These are phyloP conservation scores for Carex sylvatica DNA, from an alignment of 202 grass and related monocot species.

Conservation along the genomic window DNA sequence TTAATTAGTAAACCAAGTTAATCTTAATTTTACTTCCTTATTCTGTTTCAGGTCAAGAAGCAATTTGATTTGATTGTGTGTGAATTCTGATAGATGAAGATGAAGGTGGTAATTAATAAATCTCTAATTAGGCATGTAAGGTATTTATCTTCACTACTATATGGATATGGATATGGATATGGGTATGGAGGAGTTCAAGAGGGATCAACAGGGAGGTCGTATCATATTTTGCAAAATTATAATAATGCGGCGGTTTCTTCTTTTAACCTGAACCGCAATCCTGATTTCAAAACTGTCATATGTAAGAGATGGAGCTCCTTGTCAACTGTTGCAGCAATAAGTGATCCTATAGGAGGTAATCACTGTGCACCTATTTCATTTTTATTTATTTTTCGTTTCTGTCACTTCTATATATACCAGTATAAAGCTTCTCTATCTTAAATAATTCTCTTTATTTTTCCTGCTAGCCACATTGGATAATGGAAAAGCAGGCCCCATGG, in stretches of 20 bases:
- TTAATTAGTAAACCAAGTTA: not conserved
- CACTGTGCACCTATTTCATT: not conserved
- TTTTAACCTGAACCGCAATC: not conserved
- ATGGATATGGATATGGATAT: not conserved
- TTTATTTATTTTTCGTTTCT: not conserved
- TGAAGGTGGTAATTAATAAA: not conserved
- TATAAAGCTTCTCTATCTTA: not conserved
- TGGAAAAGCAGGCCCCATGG: slow-evolving; percentile 54
- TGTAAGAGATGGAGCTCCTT: slow-evolving; percentile 35
- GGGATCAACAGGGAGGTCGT: not conserved
- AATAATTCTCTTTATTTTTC: not conserved
- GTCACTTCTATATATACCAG: not conserved
- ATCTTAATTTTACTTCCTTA: not conserved
- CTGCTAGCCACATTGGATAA: slow-evolving; percentile 30
- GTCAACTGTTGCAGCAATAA: slow-evolving; percentile 27
- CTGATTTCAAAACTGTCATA: not conserved
- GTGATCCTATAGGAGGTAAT: slow-evolving; percentile 60
- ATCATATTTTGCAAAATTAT: not conserved
- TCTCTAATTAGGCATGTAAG: not conserved
- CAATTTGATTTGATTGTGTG: not conserved
- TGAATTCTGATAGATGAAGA: slow-evolving; percentile 27
- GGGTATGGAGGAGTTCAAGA: not conserved
- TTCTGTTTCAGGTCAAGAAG: slow-evolving; percentile 27
- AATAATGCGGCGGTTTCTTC: not conserved
- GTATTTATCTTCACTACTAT: not conserved